A percentile compares a stretch with the other conserved stretches of the same genome.
phyloP scores from a whole-genome alignment of 1,139 yeast genomes.

The Saccharomyces hybrid region DNA sequence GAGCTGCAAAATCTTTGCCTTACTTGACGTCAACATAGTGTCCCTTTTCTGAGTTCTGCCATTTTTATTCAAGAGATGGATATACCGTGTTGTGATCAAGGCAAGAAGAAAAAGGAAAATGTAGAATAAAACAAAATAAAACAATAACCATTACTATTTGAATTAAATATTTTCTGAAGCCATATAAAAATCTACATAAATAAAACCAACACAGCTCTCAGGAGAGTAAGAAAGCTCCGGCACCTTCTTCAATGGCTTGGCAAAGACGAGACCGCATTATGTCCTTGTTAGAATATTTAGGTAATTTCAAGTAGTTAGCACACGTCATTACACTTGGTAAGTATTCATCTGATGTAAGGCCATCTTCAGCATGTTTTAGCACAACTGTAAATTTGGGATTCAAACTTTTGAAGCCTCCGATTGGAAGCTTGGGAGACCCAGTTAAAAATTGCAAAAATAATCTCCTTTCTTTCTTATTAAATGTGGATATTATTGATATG shows the following conservation, averaged over 20 bases:
- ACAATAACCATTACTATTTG: too few species aligned
- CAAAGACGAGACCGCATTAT: slow-evolving; percentile 51
- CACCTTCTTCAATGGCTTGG: slow-evolving; percentile 81
- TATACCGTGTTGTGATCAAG: too few species aligned
- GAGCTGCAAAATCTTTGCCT: slow-evolving; percentile 21
- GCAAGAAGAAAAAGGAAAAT: neutral
- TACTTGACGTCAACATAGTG: neutral
- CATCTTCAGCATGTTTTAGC: slow-evolving; percentile 65
- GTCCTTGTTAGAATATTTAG: slow-evolving; percentile 61
- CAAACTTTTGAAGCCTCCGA: slow-evolving; percentile 85
- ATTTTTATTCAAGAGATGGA: too few species aligned
- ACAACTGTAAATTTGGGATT: slow-evolving; percentile 86
- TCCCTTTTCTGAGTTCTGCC: neutral
- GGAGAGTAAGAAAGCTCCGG: slow-evolving; percentile 80
- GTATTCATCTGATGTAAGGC: slow-evolving; percentile 65
- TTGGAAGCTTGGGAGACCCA: slow-evolving; percentile 87
- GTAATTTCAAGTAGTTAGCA: slow-evolving; percentile 87
- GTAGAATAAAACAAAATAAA: too few species aligned
- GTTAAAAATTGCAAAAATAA: slow-evolving; percentile 80
- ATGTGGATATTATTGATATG: slow-evolving; percentile 51
- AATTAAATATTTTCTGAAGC: neutral
- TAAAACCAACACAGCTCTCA: slow-evolving; percentile 17
- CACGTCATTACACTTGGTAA: slow-evolving; percentile 98
- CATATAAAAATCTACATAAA: neutral
- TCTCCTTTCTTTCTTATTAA: slow-evolving; percentile 52